Percentiles rank a stretch among this genome's conserved stretches.
Evolutionary conservation across 1,139 yeast genomes (phyloP).

Genomic region (Hansenula anomala): DNA sequence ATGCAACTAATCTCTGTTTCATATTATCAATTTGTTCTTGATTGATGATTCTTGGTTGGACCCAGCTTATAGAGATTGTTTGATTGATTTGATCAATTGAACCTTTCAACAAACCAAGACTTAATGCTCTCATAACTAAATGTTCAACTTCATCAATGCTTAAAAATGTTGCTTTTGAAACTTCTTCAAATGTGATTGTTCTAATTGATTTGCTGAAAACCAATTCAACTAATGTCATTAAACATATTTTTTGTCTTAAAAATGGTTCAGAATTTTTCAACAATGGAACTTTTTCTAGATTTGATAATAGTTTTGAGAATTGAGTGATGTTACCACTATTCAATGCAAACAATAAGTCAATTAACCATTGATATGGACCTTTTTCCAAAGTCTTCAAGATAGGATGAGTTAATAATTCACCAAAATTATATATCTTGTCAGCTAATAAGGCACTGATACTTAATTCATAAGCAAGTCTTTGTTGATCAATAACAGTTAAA

Average conservation of each 20-base stretch:
- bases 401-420: slow-evolving; percentile 90
- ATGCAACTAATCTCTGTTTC: slow-evolving; percentile 64
- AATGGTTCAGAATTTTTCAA: slow-evolving; percentile 59
- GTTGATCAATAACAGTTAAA: slow-evolving; percentile 48
- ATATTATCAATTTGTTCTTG: slow-evolving; percentile 72
- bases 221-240: slow-evolving; percentile 86
- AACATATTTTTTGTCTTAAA: slow-evolving; percentile 83
- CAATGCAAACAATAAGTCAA: slow-evolving; percentile 61
- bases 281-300: slow-evolving; percentile 49
- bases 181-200: slow-evolving; percentile 65
- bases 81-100: slow-evolving; percentile 82
- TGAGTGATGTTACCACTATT: slow-evolving; percentile 72
- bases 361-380: slow-evolving; percentile 65
- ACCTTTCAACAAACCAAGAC: slow-evolving; percentile 79
- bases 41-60: slow-evolving; percentile 91
- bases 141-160: slow-evolving; percentile 70
- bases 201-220: slow-evolving; percentile 77
- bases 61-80: slow-evolving; percentile 82
- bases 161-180: slow-evolving; percentile 70
- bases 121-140: slow-evolving; percentile 85
- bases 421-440: slow-evolving; percentile 90
- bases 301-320: slow-evolving; percentile 48
- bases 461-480: slow-evolving; percentile 71
- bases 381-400: slow-evolving; percentile 54
- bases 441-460: slow-evolving; percentile 88